phyloP scores from a whole-genome alignment of 495 filamentous ascomycete species.

The Beverwykella pulmonaria region DNA sequence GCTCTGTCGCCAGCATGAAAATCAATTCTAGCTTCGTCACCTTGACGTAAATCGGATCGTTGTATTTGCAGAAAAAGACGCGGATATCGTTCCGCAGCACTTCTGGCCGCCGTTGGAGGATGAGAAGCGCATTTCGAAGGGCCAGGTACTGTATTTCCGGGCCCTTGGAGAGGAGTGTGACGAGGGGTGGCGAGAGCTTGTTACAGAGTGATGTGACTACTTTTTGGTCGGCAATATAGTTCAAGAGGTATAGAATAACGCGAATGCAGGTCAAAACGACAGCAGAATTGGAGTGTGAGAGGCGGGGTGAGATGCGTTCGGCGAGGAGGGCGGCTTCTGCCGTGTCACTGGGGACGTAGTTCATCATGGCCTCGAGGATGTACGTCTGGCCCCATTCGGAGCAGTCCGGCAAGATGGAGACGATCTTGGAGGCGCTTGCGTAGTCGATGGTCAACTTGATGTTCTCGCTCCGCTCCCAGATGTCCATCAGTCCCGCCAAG shows the following conservation, averaged over 20 bases:
- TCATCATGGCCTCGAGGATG: conserved; percentile 97
- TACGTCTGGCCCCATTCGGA: conserved; percentile 99
- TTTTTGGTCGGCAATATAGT: conserved; percentile 94
- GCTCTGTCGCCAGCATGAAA: conserved; percentile 96
- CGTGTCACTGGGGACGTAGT: conserved; percentile 91
- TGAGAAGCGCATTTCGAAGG: conserved; percentile 89
- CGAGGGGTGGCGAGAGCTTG: conserved; percentile 92
- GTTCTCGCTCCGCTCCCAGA: conserved; percentile 95
- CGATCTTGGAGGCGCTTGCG: conserved; percentile 93
- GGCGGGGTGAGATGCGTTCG: conserved; percentile 87
- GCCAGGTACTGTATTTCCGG: conserved; percentile 97
- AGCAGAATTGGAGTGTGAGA: conserved; percentile 94
- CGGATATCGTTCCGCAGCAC: conserved; percentile 95
- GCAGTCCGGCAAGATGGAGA: conserved; percentile 93
- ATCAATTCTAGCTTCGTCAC: conserved; percentile 98
- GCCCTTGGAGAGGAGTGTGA: conserved; percentile 93
- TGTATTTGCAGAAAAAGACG: conserved; percentile 99
- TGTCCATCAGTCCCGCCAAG: conserved; percentile 90
- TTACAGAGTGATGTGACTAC: conserved; percentile 85
- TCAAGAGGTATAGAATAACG: conserved; percentile 97
- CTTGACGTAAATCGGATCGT: conserved; percentile 99
- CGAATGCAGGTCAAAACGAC: conserved; percentile 95
- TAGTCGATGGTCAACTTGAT: conserved; percentile 99
- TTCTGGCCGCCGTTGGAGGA: conserved; percentile 89
- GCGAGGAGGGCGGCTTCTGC: conserved; percentile 85